Evolutionary conservation across 1,284 basidiomycete genomes (phyloP).

Genomic region (Puccinia coronata): DNA sequence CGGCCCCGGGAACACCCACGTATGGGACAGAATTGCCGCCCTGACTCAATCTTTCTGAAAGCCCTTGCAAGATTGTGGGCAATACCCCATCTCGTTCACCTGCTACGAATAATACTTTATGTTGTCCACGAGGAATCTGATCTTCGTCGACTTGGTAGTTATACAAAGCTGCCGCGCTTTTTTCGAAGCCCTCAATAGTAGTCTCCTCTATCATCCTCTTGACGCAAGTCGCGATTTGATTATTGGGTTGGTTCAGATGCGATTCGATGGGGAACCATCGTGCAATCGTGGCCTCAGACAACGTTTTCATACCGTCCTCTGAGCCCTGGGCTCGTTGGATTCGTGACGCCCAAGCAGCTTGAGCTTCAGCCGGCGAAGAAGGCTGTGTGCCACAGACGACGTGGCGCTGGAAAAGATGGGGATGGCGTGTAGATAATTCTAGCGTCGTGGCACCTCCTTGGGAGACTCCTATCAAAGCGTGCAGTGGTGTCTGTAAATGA

Average conservation of each 20-base stretch:
- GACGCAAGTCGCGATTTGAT: constrained; percentile 53
- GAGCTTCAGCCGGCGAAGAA: constrained; percentile 59
- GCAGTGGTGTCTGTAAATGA: constrained; percentile 55
- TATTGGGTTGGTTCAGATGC: constrained; percentile 54
- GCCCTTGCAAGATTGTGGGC: constrained; percentile 58
- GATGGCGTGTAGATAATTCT: constrained; percentile 59
- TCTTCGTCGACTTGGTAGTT: constrained; percentile 60
- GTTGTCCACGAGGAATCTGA: constrained; percentile 54
- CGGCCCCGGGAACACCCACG: constrained; percentile 57
- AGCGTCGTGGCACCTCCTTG: constrained; percentile 62
- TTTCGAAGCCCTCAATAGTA: constrained; percentile 59
- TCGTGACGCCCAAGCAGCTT: constrained; percentile 61
- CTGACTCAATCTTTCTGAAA: constrained; percentile 56
- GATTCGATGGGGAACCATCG: constrained; percentile 59
- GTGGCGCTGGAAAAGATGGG: constrained; percentile 56
- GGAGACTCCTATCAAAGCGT: constrained; percentile 60
- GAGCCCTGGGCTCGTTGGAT: constrained; percentile 57
- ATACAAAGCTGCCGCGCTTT: constrained; percentile 60
- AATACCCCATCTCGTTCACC: constrained; percentile 61
- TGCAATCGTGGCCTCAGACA: constrained; percentile 60
- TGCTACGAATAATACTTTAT: constrained; percentile 59
- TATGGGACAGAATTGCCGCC: constrained; percentile 57
- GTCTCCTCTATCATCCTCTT: constrained; percentile 58
- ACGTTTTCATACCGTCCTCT: constrained; percentile 55
- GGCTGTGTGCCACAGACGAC: constrained; percentile 61